phyloP scores from a whole-genome alignment of 139 green algal species.

The Axilococcus clingmanii region DNA sequence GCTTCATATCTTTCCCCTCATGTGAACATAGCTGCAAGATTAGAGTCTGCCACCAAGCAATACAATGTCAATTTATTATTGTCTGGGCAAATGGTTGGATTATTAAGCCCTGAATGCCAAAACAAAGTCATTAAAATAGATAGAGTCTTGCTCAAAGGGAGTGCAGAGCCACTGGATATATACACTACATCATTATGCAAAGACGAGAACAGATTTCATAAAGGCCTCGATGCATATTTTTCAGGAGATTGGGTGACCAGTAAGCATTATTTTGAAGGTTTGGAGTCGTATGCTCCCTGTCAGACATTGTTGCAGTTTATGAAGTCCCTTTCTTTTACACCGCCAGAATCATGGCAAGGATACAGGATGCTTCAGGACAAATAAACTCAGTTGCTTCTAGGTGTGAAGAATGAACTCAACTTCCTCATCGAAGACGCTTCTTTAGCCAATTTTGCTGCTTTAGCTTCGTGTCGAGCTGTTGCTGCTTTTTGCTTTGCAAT shows the following conservation, averaged over 20 bases:
- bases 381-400: slow-evolving; percentile 19
- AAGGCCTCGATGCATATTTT: slow-evolving; percentile 49
- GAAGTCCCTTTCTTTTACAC: slow-evolving; percentile 33
- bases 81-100: slow-evolving; percentile 59
- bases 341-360: slow-evolving; percentile 66
- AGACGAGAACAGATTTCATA: slow-evolving; percentile 52
- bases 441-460: slow-evolving; percentile 26
- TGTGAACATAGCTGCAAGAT: slow-evolving; percentile 91
- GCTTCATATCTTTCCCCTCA: slow-evolving; percentile 91
- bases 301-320: slow-evolving; percentile 70
- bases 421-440: slow-evolving; percentile 34
- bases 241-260: slow-evolving; percentile 57
- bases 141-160: slow-evolving; percentile 88
- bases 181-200: too few species aligned
- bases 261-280: slow-evolving; percentile 38
- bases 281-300: too few species aligned
- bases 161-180: slow-evolving; percentile 60
- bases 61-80: slow-evolving; percentile 79
- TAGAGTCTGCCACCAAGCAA: slow-evolving; percentile 90
- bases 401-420: slow-evolving; percentile 27
- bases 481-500: slow-evolving; percentile 26
- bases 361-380: slow-evolving; percentile 85
- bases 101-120: slow-evolving; percentile 28
- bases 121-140: slow-evolving; percentile 74
- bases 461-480: slow-evolving; percentile 15